Base-by-base conservation (phyloP, 1,139 yeast genomes). In the Debaryomycetaceae sp. region DNA sequence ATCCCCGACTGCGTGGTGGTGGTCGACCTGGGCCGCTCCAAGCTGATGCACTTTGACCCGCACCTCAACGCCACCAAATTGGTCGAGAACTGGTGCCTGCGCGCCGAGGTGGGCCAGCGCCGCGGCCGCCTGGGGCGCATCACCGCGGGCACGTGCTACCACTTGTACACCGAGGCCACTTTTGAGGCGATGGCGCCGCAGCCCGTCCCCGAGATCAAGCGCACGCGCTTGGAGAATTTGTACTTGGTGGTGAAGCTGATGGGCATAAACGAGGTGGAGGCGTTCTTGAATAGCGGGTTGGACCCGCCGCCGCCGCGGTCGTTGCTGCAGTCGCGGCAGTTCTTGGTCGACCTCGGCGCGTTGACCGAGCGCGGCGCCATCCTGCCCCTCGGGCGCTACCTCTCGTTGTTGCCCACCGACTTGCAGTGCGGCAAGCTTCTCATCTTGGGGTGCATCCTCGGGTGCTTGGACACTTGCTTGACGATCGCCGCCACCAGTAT, bases 111-210 rank as follows among this genome's bases (percentile, higher is more conserved):
- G n/a, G 75, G 78, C 25, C 98, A 91, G 56, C 73, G 98, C 58
- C 69, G 96, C 51, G 98, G 98, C 51, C 84, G 98, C 65, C 93
- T 97, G n/a, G 98, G 98, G 41, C 91, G 98, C 72, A 88, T 89
- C 11, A 73, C 80, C 17, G 68, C 67, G 18, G 98, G 98, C 37
- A 64, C 65, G 9, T 88, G 96, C 41, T 91, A 78, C 57, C 89
- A 84, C 48, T 53, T 91, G 28, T 91, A 76, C 53, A 81, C 96
- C 0, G 58, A 62, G 33, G 74, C 72, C 2, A 71, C 83, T 0
- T 79, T 77, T 43, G 53, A 57, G 1, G 48, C 56, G 4, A 83
- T 88, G 93, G 58, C 71, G 8, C 60, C 68, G 1, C 80, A 82
- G 41, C 95, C 96, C 1, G 66, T 83, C 12, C 97, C 98, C 0